phyloP scores from a whole-genome alignment of 345 rosid species.

The Melastoma malabathricum region DNA sequence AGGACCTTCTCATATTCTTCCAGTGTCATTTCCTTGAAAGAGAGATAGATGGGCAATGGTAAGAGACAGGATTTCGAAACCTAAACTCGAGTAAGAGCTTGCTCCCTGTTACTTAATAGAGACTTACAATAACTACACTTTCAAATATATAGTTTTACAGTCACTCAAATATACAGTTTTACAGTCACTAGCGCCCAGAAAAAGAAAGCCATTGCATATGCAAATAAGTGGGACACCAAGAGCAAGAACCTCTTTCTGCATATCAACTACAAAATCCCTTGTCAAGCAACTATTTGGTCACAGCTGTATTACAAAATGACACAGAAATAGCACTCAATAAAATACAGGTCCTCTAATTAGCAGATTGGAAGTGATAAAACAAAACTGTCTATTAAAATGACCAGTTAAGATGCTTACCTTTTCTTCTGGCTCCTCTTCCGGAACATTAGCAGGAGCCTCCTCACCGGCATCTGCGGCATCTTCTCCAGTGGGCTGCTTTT shows the following conservation, averaged over 20 bases:
- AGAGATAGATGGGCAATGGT: neutral
- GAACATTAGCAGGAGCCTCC: conserved; percentile 33
- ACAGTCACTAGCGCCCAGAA: too few relatives aligned
- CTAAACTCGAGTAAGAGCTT: neutral
- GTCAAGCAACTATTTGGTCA: too few relatives aligned
- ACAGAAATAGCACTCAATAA: neutral
- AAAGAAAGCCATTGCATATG: too few relatives aligned
- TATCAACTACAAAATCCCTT: too few relatives aligned
- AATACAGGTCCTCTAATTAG: neutral
- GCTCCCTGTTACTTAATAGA: conserved; percentile 1
- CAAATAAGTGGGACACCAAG: too few relatives aligned
- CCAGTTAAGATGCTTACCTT: conserved; percentile 29
- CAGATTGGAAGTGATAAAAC: neutral
- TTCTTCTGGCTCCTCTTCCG: conserved; percentile 72
- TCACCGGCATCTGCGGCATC: conserved; percentile 54
- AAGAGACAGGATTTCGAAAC: neutral
- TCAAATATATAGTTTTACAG: too few relatives aligned
- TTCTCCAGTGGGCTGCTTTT: conserved; percentile 51
- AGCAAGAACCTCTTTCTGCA: too few relatives aligned
- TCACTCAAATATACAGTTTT: too few relatives aligned
- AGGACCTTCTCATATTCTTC: conserved; percentile 88
- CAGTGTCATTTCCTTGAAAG: conserved; percentile 71
- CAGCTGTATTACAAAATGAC: too few relatives aligned
- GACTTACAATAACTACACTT: neutral
- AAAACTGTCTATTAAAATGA: neutral